Conservation (phyloP, 106 monocot genomes). For the Dactylorhiza incarnata region DNA sequence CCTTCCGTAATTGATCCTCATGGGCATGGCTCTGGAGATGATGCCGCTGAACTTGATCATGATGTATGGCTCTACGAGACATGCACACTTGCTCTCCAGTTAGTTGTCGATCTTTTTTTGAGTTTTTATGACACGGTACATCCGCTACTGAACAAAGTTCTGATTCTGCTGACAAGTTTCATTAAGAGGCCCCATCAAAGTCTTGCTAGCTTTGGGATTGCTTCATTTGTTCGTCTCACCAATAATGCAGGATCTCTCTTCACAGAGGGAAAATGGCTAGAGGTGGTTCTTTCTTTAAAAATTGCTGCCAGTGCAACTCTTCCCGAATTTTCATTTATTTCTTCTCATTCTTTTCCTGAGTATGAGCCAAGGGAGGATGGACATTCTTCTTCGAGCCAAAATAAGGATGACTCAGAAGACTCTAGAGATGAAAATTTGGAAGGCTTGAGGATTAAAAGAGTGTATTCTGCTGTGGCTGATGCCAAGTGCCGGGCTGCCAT, state of each 20-base stretch:
- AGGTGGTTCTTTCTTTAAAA: constrained; percentile 65
- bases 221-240: constrained; percentile 86
- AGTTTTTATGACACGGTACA: constrained; percentile 85
- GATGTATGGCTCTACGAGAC: constrained; percentile 94
- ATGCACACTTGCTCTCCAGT: constrained; percentile 85
- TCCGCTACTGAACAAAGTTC: constrained; percentile 66
- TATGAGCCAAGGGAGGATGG: constrained; percentile 15
- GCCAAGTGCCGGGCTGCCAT: constrained; percentile 82
- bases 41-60: constrained; percentile 57
- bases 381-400: constrained; percentile 18
- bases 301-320: constrained; percentile 58
- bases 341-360: constrained; percentile 30
- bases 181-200: constrained; percentile 92
- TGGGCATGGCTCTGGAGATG: constrained; percentile 36
- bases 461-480: constrained; percentile 59
- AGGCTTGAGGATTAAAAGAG: constrained; percentile 31
- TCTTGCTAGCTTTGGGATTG: constrained; percentile 89
- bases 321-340: constrained; percentile 68
- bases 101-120: constrained; percentile 92
- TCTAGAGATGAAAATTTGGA: constrained; percentile 38
- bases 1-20: constrained; percentile 50
- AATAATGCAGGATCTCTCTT: constrained; percentile 72
- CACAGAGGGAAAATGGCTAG: constrained; percentile 75
- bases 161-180: constrained; percentile 73
- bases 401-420: constrained; percentile 17